These are phyloP conservation scores for Simplicillium aogashimaense DNA, from an alignment of 2,329 filamentous ascomycete genomes.

Conservation along the genomic window DNA sequence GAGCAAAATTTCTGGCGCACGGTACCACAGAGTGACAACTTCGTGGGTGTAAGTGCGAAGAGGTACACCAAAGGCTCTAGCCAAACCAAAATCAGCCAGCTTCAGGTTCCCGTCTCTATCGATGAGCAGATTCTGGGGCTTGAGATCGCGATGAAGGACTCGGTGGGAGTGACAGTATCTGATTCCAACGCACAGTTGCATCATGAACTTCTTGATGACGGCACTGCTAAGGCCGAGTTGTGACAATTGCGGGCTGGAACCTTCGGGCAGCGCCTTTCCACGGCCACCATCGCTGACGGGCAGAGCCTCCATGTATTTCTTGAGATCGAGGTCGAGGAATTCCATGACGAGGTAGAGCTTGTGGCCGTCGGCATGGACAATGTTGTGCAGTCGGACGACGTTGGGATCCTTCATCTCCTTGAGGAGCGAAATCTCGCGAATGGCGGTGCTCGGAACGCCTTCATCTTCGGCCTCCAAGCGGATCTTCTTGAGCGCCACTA, in stretches of 20 bases:
- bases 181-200: conserved; percentile 74
- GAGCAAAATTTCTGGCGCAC: conserved; percentile 80
- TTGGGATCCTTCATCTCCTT: conserved; percentile 93
- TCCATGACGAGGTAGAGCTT: conserved; percentile 92
- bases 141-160: conserved; percentile 78
- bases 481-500: conserved; percentile 92
- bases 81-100: conserved; percentile 81
- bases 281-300: conserved; percentile 76
- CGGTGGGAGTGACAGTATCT: conserved; percentile 84
- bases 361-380: conserved; percentile 88
- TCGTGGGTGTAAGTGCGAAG: conserved; percentile 89
- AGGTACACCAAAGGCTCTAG: conserved; percentile 83
- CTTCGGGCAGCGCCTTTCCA: conserved; percentile 76
- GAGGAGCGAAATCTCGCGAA: conserved; percentile 86
- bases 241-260: conserved; percentile 52
- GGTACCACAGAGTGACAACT: conserved; percentile 91
- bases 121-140: conserved; percentile 85
- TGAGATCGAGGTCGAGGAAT: conserved; percentile 83
- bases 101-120: conserved; percentile 81
- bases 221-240: conserved; percentile 63
- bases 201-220: conserved; percentile 91
- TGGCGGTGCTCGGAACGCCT: conserved; percentile 84
- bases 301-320: conserved; percentile 92
- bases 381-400: conserved; percentile 81
- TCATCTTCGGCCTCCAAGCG: conserved; percentile 92